Evolutionary conservation across 1,284 basidiomycete genomes (phyloP), one percentile per base, ranked within the genome.

Genomic region (Leccinum griseonigrum): DNA sequence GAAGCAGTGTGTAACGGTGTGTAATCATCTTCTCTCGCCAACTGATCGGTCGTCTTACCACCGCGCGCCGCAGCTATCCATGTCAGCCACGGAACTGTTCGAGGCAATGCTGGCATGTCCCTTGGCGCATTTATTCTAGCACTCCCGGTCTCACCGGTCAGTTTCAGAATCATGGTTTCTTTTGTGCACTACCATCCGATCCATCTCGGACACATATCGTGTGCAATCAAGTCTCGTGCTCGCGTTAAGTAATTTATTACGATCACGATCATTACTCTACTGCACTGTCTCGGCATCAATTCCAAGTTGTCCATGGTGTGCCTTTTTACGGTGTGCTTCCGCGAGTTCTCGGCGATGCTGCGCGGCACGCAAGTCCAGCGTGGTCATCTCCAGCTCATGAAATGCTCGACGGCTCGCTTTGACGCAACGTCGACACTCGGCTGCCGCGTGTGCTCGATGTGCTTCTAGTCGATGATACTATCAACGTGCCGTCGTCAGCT

Each of bases 191-290:
- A 38, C 89, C 90, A 9, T 87, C 87, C 69, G 86, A 93, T 70
- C 91, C 89, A 9, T 75, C 79, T 58, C 81, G 81, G 73, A 91
- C 89, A 40, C 78, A 92, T 68, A 90, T 93, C 79, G 85, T 90
- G 72, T 92, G 90, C 75, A 86, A 78, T 69, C 85, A 82, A 26
- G 77, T 92, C 65, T 85, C 85, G 56, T 81, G 83, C 73, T 76
- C 57, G 28, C 67, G 28, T 63, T 64, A 57, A 55, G 34, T 55
- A 55, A 63, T 62, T 61, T 67, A 69, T 64, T 72, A 60, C 22
- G 61, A 66, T 68, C 71, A 69, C 61, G 66, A 69, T 72, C 69
- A 62, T 43, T 57, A 52, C 22, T 62, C 26, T 62, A 60, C 67
- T 64, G 60, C 61, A 61, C 62, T 31, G 6, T 64, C 60, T 74